Evolutionary conservation across 163 green algal genomes (phyloP), one percentile per base, ranked within the genome.

Genomic region (Smithsoniella earleae): DNA sequence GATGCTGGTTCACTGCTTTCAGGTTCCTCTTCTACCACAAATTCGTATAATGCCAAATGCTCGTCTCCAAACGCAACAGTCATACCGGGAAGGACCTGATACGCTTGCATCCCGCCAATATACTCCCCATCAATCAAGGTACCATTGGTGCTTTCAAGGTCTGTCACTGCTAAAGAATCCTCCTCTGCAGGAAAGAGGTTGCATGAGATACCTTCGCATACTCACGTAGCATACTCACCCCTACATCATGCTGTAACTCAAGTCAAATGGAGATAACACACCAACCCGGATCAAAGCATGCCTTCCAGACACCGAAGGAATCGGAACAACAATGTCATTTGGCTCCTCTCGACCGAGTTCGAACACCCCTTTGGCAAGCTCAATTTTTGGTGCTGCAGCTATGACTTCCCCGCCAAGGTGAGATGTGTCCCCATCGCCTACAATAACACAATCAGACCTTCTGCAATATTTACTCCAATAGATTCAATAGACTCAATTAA

Each of bases 131-230:
- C 80, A 25, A 92, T 63, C 18, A 82, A 78, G 33, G 87, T 92
- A 44, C 87, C 87, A 64, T 92, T 92, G 46, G 87, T 92, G 77
- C 54, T 80, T 64, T 82, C 82, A 10, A 92, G 77, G 75, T 92
- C 87, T 3, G 82, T 91, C 1, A 92, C 73, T 16, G 64, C n/a
- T n/a, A n/a, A n/a, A n/a, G n/a, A n/a, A n/a, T n/a, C n/a, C n/a
- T n/a, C n/a, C n/a, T n/a, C n/a, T n/a, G n/a, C n/a, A n/a, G n/a
- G n/a, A n/a, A n/a, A n/a, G n/a, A n/a, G n/a, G n/a, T n/a, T n/a
- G n/a, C n/a, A n/a, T n/a, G n/a, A n/a, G n/a, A n/a, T n/a, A n/a
- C n/a, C n/a, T n/a, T n/a, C n/a, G n/a, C n/a, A n/a, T n/a, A n/a
- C n/a, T n/a, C n/a, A n/a, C n/a, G n/a, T n/a, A n/a, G n/a, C n/a